Conservation (phyloP, 2,329 filamentous ascomycete species). For the Chrysoporthe cubensis region DNA sequence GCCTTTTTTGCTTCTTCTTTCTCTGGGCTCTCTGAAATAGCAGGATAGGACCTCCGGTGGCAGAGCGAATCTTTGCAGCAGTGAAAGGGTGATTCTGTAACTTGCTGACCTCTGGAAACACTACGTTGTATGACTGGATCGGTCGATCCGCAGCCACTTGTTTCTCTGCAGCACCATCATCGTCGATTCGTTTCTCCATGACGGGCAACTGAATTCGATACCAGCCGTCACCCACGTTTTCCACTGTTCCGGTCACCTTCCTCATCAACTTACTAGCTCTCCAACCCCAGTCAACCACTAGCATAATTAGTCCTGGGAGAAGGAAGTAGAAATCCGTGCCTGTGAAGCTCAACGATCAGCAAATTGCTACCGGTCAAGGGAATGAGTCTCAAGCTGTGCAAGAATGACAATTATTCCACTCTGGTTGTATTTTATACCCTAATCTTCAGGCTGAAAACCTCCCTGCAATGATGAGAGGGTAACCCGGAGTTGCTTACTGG, state of each 20-base stretch:
- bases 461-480: not conserved
- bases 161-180: constrained; percentile 6
- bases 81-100: constrained; percentile 30
- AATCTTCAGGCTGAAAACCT: not conserved
- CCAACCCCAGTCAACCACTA: constrained; percentile 24
- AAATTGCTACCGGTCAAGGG: not conserved
- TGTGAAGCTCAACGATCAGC: not conserved
- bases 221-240: constrained; percentile 23
- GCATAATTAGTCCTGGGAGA: constrained; percentile 24
- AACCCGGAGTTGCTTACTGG: constrained; percentile 12
- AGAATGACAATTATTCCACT: not conserved
- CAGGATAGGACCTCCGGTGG: constrained; percentile 11
- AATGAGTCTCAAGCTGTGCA: no score
- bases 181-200: not conserved
- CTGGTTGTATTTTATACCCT: not conserved
- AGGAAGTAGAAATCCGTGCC: constrained; percentile 30
- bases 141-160: not conserved
- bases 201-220: not conserved
- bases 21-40: constrained; percentile 21
- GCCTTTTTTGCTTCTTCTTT: constrained; percentile 13
- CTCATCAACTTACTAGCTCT: constrained; percentile 2
- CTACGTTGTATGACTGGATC: constrained; percentile 24
- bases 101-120: constrained; percentile 25
- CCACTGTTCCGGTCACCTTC: constrained; percentile 11
- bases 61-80: constrained; percentile 17